Evolutionary conservation across 2,329 filamentous ascomycete genomes (phyloP).

Genomic region (Venturia pyrina): DNA sequence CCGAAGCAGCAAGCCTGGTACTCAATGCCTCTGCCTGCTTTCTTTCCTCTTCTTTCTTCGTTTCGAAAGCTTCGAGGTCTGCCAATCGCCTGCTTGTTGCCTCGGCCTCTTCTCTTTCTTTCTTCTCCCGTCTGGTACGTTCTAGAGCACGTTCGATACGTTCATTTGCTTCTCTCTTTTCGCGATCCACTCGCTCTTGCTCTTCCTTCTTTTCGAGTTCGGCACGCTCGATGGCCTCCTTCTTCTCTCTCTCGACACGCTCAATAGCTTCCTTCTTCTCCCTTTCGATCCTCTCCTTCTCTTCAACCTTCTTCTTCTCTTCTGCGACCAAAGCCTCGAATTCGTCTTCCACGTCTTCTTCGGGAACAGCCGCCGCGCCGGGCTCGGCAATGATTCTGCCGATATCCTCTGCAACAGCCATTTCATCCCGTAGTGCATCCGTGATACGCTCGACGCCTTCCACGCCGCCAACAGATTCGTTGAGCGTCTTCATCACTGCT

Average conservation of each 20-base stretch:
- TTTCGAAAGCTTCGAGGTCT: neutral
- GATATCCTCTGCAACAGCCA: constrained; percentile 66
- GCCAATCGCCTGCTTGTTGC: neutral
- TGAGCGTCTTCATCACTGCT: constrained; percentile 60
- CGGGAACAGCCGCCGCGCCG: constrained; percentile 49
- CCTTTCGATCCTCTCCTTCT: constrained; percentile 46
- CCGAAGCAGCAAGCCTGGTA: neutral
- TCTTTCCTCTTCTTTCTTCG: neutral
- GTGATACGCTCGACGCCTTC: constrained; percentile 68
- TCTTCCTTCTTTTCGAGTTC: constrained; percentile 16
- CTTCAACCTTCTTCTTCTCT: constrained; percentile 57
- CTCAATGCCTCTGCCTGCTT: constrained; percentile 1
- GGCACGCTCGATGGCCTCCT: constrained; percentile 20
- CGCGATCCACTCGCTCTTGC: constrained; percentile 2
- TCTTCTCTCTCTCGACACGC: constrained; percentile 24
- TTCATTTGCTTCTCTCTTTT: constrained; percentile 4
- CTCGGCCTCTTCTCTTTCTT: neutral
- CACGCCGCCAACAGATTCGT: constrained; percentile 65
- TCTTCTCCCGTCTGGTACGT: neutral
- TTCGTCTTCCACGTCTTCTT: constrained; percentile 79
- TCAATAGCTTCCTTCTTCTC: constrained; percentile 30
- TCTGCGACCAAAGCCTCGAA: constrained; percentile 60
- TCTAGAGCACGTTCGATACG: neutral
- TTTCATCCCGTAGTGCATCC: constrained; percentile 66
- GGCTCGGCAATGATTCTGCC: constrained; percentile 62